Base-by-base conservation (phyloP, 2,329 filamentous ascomycete genomes). In the Trichoderma cornu-damae region DNA sequence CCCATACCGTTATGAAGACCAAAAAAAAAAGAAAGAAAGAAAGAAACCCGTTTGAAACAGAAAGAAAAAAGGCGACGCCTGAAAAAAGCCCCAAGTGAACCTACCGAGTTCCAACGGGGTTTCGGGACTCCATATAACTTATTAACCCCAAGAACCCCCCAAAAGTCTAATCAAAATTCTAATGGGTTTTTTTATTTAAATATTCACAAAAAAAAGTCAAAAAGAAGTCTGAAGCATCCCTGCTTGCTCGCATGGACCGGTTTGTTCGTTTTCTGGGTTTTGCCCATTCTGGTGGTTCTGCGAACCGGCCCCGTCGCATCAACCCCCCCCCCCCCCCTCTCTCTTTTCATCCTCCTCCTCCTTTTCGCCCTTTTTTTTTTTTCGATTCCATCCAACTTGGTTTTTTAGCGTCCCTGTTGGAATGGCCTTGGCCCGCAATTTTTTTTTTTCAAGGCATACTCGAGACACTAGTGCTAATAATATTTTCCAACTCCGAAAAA, bases 271-370 rank as follows among this genome's bases (percentile, higher is more conserved):
- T 30, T 28, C 43, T 30, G 42, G 14, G n/a, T n/a, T n/a, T 4
- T 46, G 22, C 40, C 24, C n/a, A 16, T 48, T n/a, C 26, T 48
- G 28, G 24, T 49, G 34, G 30, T 24, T 56, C 22, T 34, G 37
- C 49, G 26, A 34, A 22, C 26, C 22, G 16, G 26, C 22, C 26
- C 53, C 44, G 53, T 50, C 54, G 46, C 54, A 57, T 51, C 26
- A 26, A 28, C 16, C 46, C 54, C 54, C 46, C 24, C 32, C 42
- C n/a, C 9, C 14, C 20, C 8, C 24, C 22, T 54, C 34, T 40
- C 30, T 20, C 34, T n/a, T n/a, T n/a, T n/a, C n/a, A n/a, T n/a
- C n/a, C n/a, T n/a, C n/a, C n/a, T n/a, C n/a, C n/a, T n/a, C n/a
- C n/a, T n/a, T n/a, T n/a, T n/a, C n/a, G n/a, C n/a, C n/a, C n/a